These are phyloP conservation scores for Wickerhamiella cacticola DNA, from an alignment of 805 yeast species.

Conservation along the genomic window DNA sequence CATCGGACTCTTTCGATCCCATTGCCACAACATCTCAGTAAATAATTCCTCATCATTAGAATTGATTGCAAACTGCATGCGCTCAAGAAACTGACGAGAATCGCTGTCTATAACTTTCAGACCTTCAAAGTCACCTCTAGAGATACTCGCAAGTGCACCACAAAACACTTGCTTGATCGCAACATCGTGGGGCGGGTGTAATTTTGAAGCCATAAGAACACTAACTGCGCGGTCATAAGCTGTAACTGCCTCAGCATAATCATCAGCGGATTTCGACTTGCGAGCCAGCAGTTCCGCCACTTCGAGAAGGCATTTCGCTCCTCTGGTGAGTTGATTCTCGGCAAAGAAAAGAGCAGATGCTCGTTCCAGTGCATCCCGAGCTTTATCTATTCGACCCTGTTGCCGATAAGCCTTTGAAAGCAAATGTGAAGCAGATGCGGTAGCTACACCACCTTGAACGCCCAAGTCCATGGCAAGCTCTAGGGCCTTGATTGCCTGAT, in stretches of 20 bases:
- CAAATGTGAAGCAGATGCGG: constrained; percentile 13
- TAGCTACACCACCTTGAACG: constrained; percentile 15
- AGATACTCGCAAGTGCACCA: constrained; percentile 11
- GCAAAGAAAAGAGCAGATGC: constrained; percentile 2
- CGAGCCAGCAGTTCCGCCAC: constrained; percentile 8
- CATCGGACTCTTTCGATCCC: constrained; percentile 18
- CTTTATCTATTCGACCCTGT: constrained; percentile 12
- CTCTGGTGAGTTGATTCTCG: not conserved
- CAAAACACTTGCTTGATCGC: constrained; percentile 17
- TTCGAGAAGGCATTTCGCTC: constrained; percentile 3
- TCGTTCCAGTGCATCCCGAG: constrained; percentile 8
- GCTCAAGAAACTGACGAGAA: constrained; percentile 13
- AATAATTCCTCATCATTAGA: constrained; percentile 16
- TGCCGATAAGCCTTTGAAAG: constrained; percentile 14
- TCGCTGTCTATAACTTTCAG: constrained; percentile 16
- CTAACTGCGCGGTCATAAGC: constrained; percentile 7
- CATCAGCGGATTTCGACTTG: not conserved
- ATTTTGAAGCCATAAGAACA: not conserved
- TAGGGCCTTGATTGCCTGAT: constrained; percentile 15
- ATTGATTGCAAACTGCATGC: constrained; percentile 14
- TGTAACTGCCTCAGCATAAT: not conserved
- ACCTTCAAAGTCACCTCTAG: constrained; percentile 11
- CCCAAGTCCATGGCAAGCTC: constrained; percentile 14
- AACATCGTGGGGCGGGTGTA: constrained; percentile 13
- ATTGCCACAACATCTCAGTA: constrained; percentile 18